These are phyloP conservation scores for Suillus occidentalis DNA, from an alignment of 768 basidiomycete genomes.

Conservation along the genomic window DNA sequence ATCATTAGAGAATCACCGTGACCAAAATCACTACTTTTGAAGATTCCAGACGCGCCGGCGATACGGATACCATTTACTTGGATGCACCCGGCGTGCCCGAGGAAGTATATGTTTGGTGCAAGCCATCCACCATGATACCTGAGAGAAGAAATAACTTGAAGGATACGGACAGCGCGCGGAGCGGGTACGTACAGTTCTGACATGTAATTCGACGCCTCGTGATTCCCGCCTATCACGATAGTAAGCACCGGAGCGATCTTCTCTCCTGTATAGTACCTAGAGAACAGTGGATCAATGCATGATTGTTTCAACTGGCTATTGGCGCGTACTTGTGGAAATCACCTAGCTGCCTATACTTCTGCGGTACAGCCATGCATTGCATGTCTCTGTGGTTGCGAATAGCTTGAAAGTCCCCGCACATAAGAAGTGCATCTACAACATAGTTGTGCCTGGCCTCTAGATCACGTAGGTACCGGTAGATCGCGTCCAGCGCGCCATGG, in stretches of 20 bases:
- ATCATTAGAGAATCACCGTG: constrained; percentile 44
- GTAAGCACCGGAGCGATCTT: constrained; percentile 84
- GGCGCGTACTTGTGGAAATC: constrained; percentile 72
- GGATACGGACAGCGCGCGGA: neutral
- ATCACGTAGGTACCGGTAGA: constrained; percentile 67
- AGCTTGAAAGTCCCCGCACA: constrained; percentile 97
- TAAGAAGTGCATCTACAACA: constrained; percentile 81
- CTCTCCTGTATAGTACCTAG: constrained; percentile 85
- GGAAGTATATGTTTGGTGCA: constrained; percentile 94
- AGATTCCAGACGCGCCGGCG: constrained; percentile 91
- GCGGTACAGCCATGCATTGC: constrained; percentile 87
- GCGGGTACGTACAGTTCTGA: constrained; percentile 79
- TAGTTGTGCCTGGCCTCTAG: constrained; percentile 64
- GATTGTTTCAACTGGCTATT: neutral
- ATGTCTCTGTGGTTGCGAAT: constrained; percentile 84
- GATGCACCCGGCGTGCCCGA: constrained; percentile 89
- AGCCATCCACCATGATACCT: constrained; percentile 98
- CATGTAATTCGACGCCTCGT: constrained; percentile 95
- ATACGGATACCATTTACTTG: constrained; percentile 87
- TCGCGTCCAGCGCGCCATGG: constrained; percentile 88
- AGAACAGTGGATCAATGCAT: constrained; percentile 6
- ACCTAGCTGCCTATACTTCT: constrained; percentile 82
- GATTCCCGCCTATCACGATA: constrained; percentile 95
- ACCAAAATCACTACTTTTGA: constrained; percentile 72
- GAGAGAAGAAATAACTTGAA: constrained; percentile 6